Conservation (phyloP, 1,284 basidiomycete genomes). For the Anthracocystis panici-leucophaei region DNA sequence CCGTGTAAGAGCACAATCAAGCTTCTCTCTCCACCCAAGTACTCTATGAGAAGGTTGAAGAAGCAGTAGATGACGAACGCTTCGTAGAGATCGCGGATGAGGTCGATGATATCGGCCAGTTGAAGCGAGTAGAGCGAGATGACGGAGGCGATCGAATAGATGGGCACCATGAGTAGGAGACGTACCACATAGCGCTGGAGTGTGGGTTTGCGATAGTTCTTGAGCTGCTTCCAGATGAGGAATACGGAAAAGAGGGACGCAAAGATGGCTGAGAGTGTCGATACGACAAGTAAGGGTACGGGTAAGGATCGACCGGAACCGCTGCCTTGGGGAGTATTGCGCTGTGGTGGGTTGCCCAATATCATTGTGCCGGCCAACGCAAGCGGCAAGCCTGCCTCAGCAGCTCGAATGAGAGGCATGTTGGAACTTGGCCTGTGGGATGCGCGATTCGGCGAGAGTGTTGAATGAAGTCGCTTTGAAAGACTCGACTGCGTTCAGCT, state of each 20-base stretch:
- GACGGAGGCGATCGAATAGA: constrained; percentile 90
- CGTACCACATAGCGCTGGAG: constrained; percentile 85
- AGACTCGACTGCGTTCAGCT: constrained; percentile 5
- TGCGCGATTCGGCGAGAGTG: background rate
- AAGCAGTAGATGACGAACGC: constrained; percentile 92
- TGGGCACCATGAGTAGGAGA: constrained; percentile 96
- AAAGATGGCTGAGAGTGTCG: constrained; percentile 75
- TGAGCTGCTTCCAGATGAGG: constrained; percentile 88
- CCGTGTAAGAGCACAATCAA: constrained; percentile 91
- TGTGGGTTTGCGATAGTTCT: constrained; percentile 71
- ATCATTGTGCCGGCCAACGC: constrained; percentile 11
- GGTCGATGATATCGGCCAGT: constrained; percentile 96
- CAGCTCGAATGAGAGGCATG: constrained; percentile 28
- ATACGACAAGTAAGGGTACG: constrained; percentile 74
- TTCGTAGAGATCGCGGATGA: constrained; percentile 93
- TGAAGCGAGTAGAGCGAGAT: constrained; percentile 94
- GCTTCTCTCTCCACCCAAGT: constrained; percentile 92
- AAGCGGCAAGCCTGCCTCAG: constrained; percentile 6
- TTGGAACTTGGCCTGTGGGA: background rate
- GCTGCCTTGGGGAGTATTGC: constrained; percentile 36
- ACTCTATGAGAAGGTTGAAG: constrained; percentile 72
- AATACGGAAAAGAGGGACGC: constrained; percentile 82
- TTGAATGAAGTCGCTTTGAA: too few species aligned
- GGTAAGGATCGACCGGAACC: constrained; percentile 73
- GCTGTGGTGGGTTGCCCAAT: constrained; percentile 17